Base-by-base conservation (phyloP, 306 rosid species). In the Trifolium pratense region DNA sequence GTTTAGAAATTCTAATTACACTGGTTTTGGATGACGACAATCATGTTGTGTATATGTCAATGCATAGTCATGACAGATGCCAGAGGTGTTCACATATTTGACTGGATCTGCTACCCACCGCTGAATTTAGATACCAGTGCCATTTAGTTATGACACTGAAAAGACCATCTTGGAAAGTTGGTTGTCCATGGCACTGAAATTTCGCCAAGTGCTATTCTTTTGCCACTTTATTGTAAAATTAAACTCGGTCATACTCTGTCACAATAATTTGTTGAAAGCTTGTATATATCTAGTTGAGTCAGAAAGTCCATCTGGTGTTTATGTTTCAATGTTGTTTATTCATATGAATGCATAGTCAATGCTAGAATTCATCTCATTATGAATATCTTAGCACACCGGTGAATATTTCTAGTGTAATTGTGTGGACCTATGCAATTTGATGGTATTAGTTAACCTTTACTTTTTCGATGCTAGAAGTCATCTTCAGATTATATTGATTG, bases 301-400 rank as follows among this genome's bases (percentile, higher is more conserved):
- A 61, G 70, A 46, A 61, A 26, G 55, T 21, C 37, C 10, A 14
- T 62, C 55, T 61, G 60, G 17, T 31, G 20, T 80, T 43, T 72
- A 23, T 66, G 31, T 23, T 60, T 42, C 32, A 1, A 42, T 14
- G 42, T 39, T 17, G 21, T 57, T n/a, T 37, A 69, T 61, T 76
- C 49, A 11, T 37, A 3, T 25, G 69, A 63, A 25, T 70, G 49
- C 57, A 39, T 74, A 37, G 62, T 45, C 45, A 68, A 51, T 46
- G 26, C 56, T 6, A 23, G 36, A 62, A 21, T 39, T 69, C 64
- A 14, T 42, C 37, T 39, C 40, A 43, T 56, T 64, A 75, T 57
- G 59, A 57, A 71, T 61, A 64, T 75, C 67, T 25, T 81, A 75
- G 74, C 71, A 63, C 56, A 6, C 4, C 11, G 70, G 48, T 63